These are phyloP conservation scores for Fusarium sp. DNA, from an alignment of 2,329 filamentous ascomycete species.

Conservation along the genomic window DNA sequence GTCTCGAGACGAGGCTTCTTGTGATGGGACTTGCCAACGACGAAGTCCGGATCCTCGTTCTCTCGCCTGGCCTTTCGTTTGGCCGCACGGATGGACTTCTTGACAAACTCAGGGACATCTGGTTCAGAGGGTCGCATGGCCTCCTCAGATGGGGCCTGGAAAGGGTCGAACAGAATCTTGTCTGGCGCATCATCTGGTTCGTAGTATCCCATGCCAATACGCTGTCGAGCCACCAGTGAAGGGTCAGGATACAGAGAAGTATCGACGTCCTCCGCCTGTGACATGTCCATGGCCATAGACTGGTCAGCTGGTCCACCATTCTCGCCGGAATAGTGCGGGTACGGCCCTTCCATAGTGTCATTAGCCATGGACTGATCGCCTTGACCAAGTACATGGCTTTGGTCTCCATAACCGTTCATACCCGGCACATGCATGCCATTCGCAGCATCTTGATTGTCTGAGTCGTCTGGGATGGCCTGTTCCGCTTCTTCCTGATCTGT, in stretches of 20 bases:
- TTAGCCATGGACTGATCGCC: slow-evolving; percentile 23
- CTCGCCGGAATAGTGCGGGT: slow-evolving; percentile 24
- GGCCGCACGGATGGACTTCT: slow-evolving; percentile 65
- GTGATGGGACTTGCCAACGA: slow-evolving; percentile 57
- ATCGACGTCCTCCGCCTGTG: slow-evolving; percentile 50
- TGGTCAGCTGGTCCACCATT: slow-evolving; percentile 8
- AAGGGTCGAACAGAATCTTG: slow-evolving; percentile 70
- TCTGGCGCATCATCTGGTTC: slow-evolving; percentile 69
- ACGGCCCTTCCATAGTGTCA: slow-evolving; percentile 13
- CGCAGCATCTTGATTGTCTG: slow-evolving; percentile 13
- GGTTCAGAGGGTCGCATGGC: slow-evolving; percentile 58
- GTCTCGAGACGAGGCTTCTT: slow-evolving; percentile 55
- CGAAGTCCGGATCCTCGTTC: slow-evolving; percentile 68
- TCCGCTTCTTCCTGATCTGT: slow-evolving; percentile 50
- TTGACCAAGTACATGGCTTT: slow-evolving; percentile 51
- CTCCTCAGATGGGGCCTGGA: slow-evolving; percentile 65
- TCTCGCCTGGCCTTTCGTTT: slow-evolving; percentile 67
- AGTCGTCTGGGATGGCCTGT: slow-evolving; percentile 34
- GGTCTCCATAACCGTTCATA: slow-evolving; percentile 49
- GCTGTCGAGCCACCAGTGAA: slow-evolving; percentile 59
- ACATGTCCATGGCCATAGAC: slow-evolving; percentile 12
- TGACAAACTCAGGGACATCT: slow-evolving; percentile 66
- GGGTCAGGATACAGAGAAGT: slow-evolving; percentile 63
- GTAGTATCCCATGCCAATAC: slow-evolving; percentile 72
- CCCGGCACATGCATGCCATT: slow-evolving; percentile 13